Percentiles rank a stretch among this genome's conserved stretches.
These are phyloP conservation scores for Diplodia sapinea DNA, from an alignment of 2,329 filamentous ascomycete species.

Conservation along the genomic window DNA sequence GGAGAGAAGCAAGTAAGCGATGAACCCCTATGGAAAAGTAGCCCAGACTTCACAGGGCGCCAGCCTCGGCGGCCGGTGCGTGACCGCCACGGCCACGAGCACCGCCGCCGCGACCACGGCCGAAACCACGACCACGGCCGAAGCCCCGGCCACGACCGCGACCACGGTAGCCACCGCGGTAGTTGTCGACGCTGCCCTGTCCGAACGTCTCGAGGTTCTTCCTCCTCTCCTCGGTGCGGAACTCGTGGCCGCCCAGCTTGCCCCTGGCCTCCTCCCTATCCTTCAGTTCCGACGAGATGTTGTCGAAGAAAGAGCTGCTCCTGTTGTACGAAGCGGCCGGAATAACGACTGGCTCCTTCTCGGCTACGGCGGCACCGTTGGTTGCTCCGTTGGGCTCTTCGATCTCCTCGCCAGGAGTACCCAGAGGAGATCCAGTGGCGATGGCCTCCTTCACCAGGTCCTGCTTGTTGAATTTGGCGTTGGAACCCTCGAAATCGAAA, in stretches of 20 bases:
- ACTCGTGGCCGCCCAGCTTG: conserved; percentile 79
- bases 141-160: conserved; percentile 71
- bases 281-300: conserved; percentile 92
- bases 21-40: conserved; percentile 5
- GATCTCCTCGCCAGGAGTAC: conserved; percentile 44
- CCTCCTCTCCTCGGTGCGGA: conserved; percentile 89
- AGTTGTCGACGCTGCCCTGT: conserved; percentile 90
- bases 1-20: conserved; percentile 8
- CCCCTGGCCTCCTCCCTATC: conserved; percentile 77
- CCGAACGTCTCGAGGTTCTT: conserved; percentile 96
- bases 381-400: conserved; percentile 43
- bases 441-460: conserved; percentile 89
- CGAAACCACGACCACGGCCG: conserved; percentile 51
- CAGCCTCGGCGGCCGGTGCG: conserved; percentile 13
- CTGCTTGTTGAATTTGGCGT: conserved; percentile 88
- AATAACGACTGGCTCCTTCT: conserved; percentile 55
- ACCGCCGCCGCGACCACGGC: conserved; percentile 51
- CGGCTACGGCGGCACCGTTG: conserved; percentile 39
- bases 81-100: conserved; percentile 15
- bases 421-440: conserved; percentile 73
- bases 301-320: conserved; percentile 91
- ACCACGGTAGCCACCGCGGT: conserved; percentile 77
- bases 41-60: neutral
- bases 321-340: conserved; percentile 74
- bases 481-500: conserved; percentile 87